Evolutionary conservation across 805 yeast genomes (phyloP), one percentile per base, ranked within the genome.

Genomic region (Lachancea lanzarotensis): DNA sequence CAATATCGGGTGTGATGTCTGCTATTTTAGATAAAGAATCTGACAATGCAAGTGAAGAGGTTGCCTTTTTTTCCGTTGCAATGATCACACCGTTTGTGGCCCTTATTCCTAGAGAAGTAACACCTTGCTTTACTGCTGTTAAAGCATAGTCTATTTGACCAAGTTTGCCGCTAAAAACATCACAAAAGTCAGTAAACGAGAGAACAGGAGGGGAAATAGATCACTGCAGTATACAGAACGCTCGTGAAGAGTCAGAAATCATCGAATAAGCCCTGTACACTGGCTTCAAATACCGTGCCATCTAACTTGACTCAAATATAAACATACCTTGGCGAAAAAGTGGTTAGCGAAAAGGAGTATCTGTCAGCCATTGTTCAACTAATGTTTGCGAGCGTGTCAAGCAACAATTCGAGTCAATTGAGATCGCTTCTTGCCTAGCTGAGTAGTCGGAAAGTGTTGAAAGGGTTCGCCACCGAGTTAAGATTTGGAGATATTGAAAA

Each of bases 71-170:
- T 65, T 93, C 98, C 1, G 99, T 91, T 54, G 98, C 98, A 52
- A 93, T 76, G 2, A 93, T 96, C 35, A 93, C 83, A 46, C 99
- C 99, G 67, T 91, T 91, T 46, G 95, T 85, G 17, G 98, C 93
- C 65, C 80, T 79, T 62, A 93, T 91, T 37, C 98, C 99, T 43
- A 93, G 76, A 1, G 98, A 85, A 11, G 98, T 90, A 42, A 93
- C 96, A 65, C 99, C 99, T 63, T 89, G 96, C 60, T 91, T 93
- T 36, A 93, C 98, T 1, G 96, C 98, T 54, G 91, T 90, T 56
- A 93, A 74, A 15, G 99, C 98, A 66, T 93, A 91, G 66, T 93
- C 98, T 57, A 93, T 93, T 71, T 93, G 99, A 40, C 90, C 96
- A 54, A 93, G 78, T 73, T 93, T 93, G 55, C 99, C 99, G 67